Conservation (phyloP, 2,329 filamentous ascomycete species). For the Trichophyton simii region DNA sequence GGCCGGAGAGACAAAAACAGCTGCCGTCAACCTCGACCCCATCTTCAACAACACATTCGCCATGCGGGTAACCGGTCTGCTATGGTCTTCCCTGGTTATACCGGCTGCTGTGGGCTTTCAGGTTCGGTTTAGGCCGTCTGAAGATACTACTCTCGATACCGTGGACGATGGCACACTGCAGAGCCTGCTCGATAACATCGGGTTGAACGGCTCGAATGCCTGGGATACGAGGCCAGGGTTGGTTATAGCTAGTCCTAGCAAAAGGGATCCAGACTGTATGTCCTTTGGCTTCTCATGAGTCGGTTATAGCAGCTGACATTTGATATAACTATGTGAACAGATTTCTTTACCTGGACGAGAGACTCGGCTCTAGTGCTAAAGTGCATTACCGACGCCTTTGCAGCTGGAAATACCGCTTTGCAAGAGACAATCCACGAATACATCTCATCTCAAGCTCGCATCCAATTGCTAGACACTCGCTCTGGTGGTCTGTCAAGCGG, state of each 20-base stretch:
- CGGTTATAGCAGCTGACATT: neutral
- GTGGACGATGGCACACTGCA: slow-evolving; percentile 42
- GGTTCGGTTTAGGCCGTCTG: neutral
- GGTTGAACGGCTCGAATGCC: slow-evolving; percentile 38
- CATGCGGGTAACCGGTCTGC: neutral
- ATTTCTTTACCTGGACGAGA: slow-evolving; percentile 68
- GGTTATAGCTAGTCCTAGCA: slow-evolving; percentile 47
- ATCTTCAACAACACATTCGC: neutral
- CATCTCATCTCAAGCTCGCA: slow-evolving; percentile 50
- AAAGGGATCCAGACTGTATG: slow-evolving; percentile 42
- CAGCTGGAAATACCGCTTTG: slow-evolving; percentile 46
- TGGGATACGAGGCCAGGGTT: slow-evolving; percentile 39
- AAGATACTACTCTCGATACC: slow-evolving; percentile 21
- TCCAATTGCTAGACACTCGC: slow-evolving; percentile 56
- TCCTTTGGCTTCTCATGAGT: slow-evolving; percentile 3
- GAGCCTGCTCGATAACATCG: slow-evolving; percentile 45
- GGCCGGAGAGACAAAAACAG: too few species aligned
- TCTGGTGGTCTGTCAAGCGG: slow-evolving; percentile 44
- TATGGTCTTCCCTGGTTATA: slow-evolving; percentile 4
- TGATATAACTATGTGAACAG: slow-evolving; percentile 29
- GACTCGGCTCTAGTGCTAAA: slow-evolving; percentile 64
- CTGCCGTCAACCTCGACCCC: neutral
- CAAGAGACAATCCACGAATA: slow-evolving; percentile 55
- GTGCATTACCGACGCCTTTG: slow-evolving; percentile 55
- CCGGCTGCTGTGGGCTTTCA: neutral